phyloP scores from a whole-genome alignment of 257 asterid species.

The Capsicum rhomboideum region DNA sequence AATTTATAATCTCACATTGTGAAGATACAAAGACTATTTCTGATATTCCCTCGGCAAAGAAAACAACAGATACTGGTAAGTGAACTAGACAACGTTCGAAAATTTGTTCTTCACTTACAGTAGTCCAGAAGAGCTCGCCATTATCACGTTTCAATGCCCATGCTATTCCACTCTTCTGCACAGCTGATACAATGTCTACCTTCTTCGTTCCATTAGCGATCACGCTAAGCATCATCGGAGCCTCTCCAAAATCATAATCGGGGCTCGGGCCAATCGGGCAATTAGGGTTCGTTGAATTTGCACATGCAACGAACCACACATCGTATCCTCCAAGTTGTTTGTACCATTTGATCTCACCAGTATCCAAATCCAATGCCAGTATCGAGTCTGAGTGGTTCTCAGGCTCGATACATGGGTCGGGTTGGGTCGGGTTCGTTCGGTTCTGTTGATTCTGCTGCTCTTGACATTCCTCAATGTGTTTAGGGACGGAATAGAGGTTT shows the following conservation, averaged over 20 bases:
- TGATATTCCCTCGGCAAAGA: too few species aligned
- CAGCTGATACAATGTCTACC: constrained; percentile 29
- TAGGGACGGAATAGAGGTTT: constrained; percentile 43
- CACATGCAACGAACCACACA: constrained; percentile 37
- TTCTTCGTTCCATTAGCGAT: constrained; percentile 1
- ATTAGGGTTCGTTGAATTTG: constrained; percentile 17
- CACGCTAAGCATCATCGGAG: constrained; percentile 40
- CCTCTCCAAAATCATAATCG: constrained; percentile 47
- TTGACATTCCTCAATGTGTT: constrained; percentile 27
- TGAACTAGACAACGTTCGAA: too few species aligned
- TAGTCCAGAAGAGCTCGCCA: constrained; percentile 37
- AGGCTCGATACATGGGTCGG: constrained; percentile 31
- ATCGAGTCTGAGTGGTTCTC: constrained; percentile 39
- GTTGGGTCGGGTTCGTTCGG: constrained; percentile 15
- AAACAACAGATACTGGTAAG: too few species aligned
- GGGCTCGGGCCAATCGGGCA: constrained; percentile 50
- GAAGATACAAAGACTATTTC: too few species aligned
- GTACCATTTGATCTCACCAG: constrained; percentile 33
- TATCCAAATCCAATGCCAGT: constrained; percentile 30
- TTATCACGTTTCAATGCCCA: constrained; percentile 38
- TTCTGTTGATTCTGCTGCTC: constrained; percentile 19
- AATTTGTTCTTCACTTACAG: constrained; percentile 12
- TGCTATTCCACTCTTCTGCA: constrained; percentile 50
- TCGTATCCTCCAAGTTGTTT: constrained; percentile 55
- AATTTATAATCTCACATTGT: too few species aligned